phyloP scores from a whole-genome alignment of 805 yeast genomes.

The Alloascoidea africana region DNA sequence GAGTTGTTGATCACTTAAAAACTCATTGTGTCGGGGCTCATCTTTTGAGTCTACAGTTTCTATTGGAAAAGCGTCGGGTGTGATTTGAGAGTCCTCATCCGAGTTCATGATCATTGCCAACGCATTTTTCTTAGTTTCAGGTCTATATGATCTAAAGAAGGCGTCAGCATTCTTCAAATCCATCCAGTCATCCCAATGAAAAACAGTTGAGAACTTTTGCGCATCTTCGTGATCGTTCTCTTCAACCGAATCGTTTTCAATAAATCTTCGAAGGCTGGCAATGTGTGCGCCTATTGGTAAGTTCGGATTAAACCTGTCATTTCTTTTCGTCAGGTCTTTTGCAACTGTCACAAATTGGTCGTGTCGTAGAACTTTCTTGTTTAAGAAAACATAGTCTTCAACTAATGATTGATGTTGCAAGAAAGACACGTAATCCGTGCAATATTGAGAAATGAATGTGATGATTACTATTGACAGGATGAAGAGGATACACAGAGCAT shows the following conservation, averaged over 20 bases:
- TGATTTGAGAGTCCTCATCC: too few species aligned
- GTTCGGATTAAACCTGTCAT: not conserved
- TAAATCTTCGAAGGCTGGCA: not conserved
- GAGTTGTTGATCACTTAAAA: too few species aligned
- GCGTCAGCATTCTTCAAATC: slow-evolving; percentile 16
- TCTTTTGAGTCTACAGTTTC: too few species aligned
- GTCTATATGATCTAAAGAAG: slow-evolving; percentile 15
- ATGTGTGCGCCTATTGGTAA: not conserved
- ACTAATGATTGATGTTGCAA: not conserved
- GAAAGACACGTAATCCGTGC: not conserved
- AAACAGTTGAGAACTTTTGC: not conserved
- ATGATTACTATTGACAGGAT: not conserved
- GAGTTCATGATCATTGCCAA: too few species aligned
- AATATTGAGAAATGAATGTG: not conserved
- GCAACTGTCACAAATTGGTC: not conserved
- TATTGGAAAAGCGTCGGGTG: too few species aligned
- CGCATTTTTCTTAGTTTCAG: not conserved
- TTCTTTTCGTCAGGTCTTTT: not conserved
- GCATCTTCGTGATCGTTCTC: not conserved
- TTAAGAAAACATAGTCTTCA: not conserved
- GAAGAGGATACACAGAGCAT: too few species aligned
- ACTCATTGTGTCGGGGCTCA: too few species aligned
- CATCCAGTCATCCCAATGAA: slow-evolving; percentile 4
- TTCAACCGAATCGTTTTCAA: not conserved
- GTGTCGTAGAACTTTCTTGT: not conserved